Conservation (phyloP, 1,284 basidiomycete species). For the Omphalotus olearius region DNA sequence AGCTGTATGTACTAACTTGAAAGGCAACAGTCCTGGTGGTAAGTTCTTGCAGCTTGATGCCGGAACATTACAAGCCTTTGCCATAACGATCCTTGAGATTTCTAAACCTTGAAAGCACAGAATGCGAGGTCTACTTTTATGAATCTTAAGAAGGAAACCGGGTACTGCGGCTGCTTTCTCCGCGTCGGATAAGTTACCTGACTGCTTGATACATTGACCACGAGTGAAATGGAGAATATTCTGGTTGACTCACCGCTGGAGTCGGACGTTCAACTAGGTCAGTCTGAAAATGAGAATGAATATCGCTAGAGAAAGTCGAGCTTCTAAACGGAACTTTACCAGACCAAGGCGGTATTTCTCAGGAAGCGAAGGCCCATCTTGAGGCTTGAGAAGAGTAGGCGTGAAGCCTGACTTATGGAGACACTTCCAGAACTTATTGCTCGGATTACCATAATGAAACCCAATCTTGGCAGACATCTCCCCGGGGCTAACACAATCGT, state of each 20-base stretch:
- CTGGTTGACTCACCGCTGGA: background rate
- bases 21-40: background rate
- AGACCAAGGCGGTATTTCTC: background rate
- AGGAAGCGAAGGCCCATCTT: background rate
- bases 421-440: background rate
- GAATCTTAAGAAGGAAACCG: background rate
- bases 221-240: too few species aligned
- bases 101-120: slow-evolving; percentile 1
- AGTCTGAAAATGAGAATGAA: background rate
- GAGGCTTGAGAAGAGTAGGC: background rate
- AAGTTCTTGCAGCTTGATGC: background rate
- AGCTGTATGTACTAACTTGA: background rate
- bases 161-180: background rate
- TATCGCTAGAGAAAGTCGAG: background rate
- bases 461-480: background rate
- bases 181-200: background rate
- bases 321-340: background rate
- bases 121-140: background rate
- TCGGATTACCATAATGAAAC: background rate
- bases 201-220: too few species aligned
- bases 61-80: background rate
- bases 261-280: slow-evolving; percentile 1
- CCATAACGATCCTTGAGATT: background rate
- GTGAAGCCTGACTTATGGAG: background rate
- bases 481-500: background rate